phyloP scores from a whole-genome alignment of 257 asterid genomes.

The Buddleja alternifolia region DNA sequence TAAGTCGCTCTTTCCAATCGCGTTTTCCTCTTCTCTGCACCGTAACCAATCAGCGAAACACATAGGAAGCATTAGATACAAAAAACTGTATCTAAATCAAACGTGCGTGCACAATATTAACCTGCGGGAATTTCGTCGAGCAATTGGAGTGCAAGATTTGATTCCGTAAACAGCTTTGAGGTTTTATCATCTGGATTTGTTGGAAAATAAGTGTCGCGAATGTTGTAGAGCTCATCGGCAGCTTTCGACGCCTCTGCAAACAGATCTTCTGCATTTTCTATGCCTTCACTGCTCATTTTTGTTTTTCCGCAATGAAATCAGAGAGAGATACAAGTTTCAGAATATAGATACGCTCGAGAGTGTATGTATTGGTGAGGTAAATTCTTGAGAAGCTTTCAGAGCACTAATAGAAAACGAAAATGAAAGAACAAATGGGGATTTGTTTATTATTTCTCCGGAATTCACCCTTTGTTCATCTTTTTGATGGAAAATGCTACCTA shows the following conservation, averaged over 20 bases:
- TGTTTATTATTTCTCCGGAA: too few species aligned
- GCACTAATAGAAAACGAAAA: too few species aligned
- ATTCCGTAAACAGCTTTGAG: slow-evolving; percentile 48
- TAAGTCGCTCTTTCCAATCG: slow-evolving; percentile 71
- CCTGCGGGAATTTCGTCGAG: slow-evolving; percentile 79
- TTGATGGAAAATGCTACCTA: too few species aligned
- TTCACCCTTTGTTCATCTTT: too few species aligned
- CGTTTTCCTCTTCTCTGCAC: slow-evolving; percentile 73
- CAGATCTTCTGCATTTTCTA: slow-evolving; percentile 50
- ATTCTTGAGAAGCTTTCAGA: too few species aligned
- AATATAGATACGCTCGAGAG: too few species aligned
- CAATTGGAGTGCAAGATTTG: slow-evolving; percentile 53
- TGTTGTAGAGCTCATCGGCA: slow-evolving; percentile 58
- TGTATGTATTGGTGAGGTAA: too few species aligned
- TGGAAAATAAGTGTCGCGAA: slow-evolving; percentile 65
- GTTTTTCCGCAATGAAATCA: too few species aligned
- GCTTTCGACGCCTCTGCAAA: slow-evolving; percentile 55
- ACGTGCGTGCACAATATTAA: background rate
- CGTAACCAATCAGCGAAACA: slow-evolving; percentile 22
- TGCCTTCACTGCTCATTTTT: slow-evolving; percentile 43
- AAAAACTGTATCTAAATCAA: background rate
- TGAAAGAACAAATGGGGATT: too few species aligned
- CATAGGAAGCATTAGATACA: background rate
- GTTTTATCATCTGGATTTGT: slow-evolving; percentile 56
- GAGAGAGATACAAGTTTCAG: too few species aligned